These are phyloP conservation scores for Adansonia gregorii DNA, from an alignment of 441 rosid species.

Conservation along the genomic window DNA sequence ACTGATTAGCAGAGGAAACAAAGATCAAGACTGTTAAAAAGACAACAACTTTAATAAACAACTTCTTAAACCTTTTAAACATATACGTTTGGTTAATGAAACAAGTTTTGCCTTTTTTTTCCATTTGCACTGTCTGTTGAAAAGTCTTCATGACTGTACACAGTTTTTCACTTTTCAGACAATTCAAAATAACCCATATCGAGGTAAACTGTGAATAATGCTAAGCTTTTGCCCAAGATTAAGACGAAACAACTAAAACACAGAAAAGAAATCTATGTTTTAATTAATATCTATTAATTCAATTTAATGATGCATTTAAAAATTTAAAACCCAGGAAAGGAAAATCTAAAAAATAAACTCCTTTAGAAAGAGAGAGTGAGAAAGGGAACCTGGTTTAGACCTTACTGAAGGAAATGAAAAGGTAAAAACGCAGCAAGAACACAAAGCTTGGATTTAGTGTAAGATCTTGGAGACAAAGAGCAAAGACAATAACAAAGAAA, in stretches of 20 bases:
- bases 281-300: not conserved
- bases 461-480: slow-evolving; percentile 1
- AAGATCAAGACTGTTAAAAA: slow-evolving; percentile 14
- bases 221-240: not conserved
- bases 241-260: slow-evolving; percentile 6
- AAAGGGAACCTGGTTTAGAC: slow-evolving; percentile 12
- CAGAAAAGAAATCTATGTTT: slow-evolving; percentile 2
- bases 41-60: not conserved
- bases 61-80: not conserved
- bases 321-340: slow-evolving; percentile 1
- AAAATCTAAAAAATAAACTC: not conserved
- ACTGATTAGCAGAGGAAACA: not conserved
- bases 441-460: not conserved
- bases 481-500: not conserved
- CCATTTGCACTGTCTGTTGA: not conserved
- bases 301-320: not conserved
- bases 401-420: not conserved
- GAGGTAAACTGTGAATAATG: not conserved
- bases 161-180: slow-evolving; percentile 1
- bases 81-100: not conserved
- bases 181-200: not conserved
- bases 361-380: slow-evolving; percentile 9
- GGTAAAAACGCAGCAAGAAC: slow-evolving; percentile 1
- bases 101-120: not conserved
- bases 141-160: not conserved